phyloP scores from a whole-genome alignment of 306 rosid species.

The Astragalus glycyphyllos region DNA sequence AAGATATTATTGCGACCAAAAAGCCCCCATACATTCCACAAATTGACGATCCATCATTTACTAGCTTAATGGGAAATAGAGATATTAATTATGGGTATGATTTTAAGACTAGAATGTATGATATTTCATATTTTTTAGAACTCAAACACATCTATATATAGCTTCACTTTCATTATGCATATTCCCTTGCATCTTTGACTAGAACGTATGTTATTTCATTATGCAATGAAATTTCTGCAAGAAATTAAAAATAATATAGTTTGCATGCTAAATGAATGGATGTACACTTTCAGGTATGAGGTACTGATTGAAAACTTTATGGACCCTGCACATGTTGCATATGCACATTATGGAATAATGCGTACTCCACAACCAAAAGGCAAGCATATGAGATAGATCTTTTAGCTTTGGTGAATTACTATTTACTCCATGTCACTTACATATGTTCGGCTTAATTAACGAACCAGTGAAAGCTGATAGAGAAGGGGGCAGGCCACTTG shows the following conservation, averaged over 20 bases:
- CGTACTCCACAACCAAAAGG: constrained; percentile 57
- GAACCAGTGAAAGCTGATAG: constrained; percentile 76
- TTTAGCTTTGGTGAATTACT: constrained; percentile 21
- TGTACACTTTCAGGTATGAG: constrained; percentile 75
- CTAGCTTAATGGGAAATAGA: constrained; percentile 67
- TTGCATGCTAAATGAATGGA: constrained; percentile 19
- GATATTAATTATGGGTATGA: constrained; percentile 83
- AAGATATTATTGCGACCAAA: constrained; percentile 63
- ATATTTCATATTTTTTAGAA: constrained; percentile 9
- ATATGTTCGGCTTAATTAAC: constrained; percentile 22
- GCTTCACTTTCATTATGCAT: constrained; percentile 22
- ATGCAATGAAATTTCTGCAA: background rate
- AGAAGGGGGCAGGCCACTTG: constrained; percentile 94
- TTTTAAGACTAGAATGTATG: constrained; percentile 28
- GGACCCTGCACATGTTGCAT: constrained; percentile 94
- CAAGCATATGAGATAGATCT: constrained; percentile 46
- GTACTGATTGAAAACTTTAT: constrained; percentile 87
- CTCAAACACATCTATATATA: background rate
- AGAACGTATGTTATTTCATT: no score
- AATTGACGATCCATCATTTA: constrained; percentile 74
- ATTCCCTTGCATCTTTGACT: constrained; percentile 2
- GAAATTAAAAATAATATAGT: background rate
- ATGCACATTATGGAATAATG: constrained; percentile 80
- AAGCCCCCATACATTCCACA: constrained; percentile 74
- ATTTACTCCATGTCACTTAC: constrained; percentile 35